Conservation (phyloP, 805 yeast species). For the Candida yuanshanica region DNA sequence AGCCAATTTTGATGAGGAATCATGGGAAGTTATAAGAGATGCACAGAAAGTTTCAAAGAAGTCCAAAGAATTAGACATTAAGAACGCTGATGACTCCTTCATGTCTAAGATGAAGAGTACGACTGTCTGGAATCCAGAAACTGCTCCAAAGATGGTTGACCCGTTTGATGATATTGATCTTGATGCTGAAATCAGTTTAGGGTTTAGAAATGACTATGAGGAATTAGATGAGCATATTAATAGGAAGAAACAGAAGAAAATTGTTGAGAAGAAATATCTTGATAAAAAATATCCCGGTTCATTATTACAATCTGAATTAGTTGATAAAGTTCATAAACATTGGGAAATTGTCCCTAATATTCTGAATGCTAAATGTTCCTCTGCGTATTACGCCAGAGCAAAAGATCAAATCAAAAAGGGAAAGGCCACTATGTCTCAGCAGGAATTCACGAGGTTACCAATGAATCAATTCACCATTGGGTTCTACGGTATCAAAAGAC, state of each 20-base stretch:
- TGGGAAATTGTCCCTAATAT: slow-evolving; percentile 32
- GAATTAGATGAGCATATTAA: slow-evolving; percentile 16
- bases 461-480: slow-evolving; percentile 49
- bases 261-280: slow-evolving; percentile 16
- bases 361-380: slow-evolving; percentile 38
- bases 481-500: slow-evolving; percentile 55
- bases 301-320: slow-evolving; percentile 26
- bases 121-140: slow-evolving; percentile 10
- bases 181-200: slow-evolving; percentile 10
- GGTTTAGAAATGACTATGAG: slow-evolving; percentile 11
- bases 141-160: neutral
- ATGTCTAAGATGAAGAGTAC: slow-evolving; percentile 5
- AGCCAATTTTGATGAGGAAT: slow-evolving; percentile 1
- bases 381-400: slow-evolving; percentile 49
- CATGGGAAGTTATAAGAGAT: slow-evolving; percentile 1
- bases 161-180: slow-evolving; percentile 5
- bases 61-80: neutral
- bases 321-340: slow-evolving; percentile 26
- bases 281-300: slow-evolving; percentile 21
- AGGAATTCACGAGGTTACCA: slow-evolving; percentile 36
- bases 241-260: slow-evolving; percentile 9
- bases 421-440: slow-evolving; percentile 35
- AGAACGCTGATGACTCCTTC: slow-evolving; percentile 9
- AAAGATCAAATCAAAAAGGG: slow-evolving; percentile 34
- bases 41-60: slow-evolving; percentile 4